A percentile compares a stretch with the other conserved stretches of the same genome.
phyloP scores from a whole-genome alignment of 2,329 filamentous ascomycete species.

The Nemania abortiva region DNA sequence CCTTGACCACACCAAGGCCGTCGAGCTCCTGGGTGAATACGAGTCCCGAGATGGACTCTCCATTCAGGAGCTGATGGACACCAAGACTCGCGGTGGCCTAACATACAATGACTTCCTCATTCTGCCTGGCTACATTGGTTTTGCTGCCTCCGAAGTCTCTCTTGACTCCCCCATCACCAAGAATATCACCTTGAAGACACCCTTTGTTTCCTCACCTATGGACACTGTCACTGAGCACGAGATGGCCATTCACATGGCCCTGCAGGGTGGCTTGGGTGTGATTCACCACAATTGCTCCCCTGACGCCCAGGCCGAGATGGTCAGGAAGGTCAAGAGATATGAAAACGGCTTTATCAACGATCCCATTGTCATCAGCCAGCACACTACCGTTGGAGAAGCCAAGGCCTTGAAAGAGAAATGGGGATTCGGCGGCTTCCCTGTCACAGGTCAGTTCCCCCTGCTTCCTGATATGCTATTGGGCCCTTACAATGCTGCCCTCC shows the following conservation, averaged over 20 bases:
- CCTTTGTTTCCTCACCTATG: slow-evolving; percentile 98
- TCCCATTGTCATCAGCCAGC: slow-evolving; percentile 88
- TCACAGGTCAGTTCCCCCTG: slow-evolving; percentile 81
- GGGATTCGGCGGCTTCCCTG: slow-evolving; percentile 98
- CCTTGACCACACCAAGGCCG: slow-evolving; percentile 79
- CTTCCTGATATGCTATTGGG: slow-evolving; percentile 27
- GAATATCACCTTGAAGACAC: slow-evolving; percentile 94
- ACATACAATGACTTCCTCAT: slow-evolving; percentile 99
- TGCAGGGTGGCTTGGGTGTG: slow-evolving; percentile 89
- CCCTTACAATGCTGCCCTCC: slow-evolving; percentile 23
- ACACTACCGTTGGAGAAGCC: slow-evolving; percentile 90
- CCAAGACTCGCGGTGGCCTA: slow-evolving; percentile 89
- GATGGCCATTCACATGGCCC: slow-evolving; percentile 98
- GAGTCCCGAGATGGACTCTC: slow-evolving; percentile 85
- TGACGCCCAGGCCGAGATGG: slow-evolving; percentile 97
- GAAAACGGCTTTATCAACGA: slow-evolving; percentile 99
- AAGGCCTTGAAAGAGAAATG: slow-evolving; percentile 96
- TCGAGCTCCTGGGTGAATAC: slow-evolving; percentile 87
- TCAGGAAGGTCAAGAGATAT: slow-evolving; percentile 98
- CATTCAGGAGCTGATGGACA: slow-evolving; percentile 88
- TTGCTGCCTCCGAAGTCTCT: slow-evolving; percentile 87
- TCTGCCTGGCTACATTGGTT: slow-evolving; percentile 97
- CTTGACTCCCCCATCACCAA: slow-evolving; percentile 95
- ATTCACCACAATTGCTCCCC: slow-evolving; percentile 99
- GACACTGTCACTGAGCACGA: slow-evolving; percentile 99